phyloP scores from a whole-genome alignment of 768 basidiomycete species.

The Tephrocybe sp. region DNA sequence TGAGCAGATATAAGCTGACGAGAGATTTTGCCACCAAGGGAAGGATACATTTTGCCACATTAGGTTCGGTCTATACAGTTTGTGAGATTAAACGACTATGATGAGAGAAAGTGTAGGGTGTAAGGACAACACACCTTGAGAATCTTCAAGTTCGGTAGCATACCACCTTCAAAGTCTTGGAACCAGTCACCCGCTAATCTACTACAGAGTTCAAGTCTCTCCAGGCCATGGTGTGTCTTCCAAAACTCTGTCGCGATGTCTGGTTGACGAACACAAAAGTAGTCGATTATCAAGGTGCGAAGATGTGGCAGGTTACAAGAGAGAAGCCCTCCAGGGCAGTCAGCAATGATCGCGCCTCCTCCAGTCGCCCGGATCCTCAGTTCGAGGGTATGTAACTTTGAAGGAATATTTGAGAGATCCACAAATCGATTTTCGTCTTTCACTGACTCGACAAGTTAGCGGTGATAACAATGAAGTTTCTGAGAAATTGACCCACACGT shows the following conservation, averaged over 20 bases:
- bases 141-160: slow-evolving; percentile 5
- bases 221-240: slow-evolving; percentile 2
- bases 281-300: background rate
- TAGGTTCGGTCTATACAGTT: slow-evolving; percentile 1
- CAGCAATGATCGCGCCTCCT: background rate
- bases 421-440: background rate
- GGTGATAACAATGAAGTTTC: background rate
- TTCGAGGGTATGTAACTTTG: slow-evolving; percentile 4
- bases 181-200: background rate
- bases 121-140: slow-evolving; percentile 1
- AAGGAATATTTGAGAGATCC: slow-evolving; percentile 3
- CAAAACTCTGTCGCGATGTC: slow-evolving; percentile 1
- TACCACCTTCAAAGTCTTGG: slow-evolving; percentile 2
- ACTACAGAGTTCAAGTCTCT: slow-evolving; percentile 5
- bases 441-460: background rate
- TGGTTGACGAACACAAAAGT: background rate
- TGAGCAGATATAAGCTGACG: slow-evolving; percentile 2
- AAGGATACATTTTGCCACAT: slow-evolving; percentile 2
- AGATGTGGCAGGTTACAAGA: background rate
- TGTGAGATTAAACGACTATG: background rate
- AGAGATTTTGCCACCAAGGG: slow-evolving; percentile 2
- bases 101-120: background rate
- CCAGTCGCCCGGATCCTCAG: background rate
- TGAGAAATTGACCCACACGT: background rate
- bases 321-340: background rate